phyloP scores from a whole-genome alignment of 805 yeast genomes.

The Candida silvicultrix region DNA sequence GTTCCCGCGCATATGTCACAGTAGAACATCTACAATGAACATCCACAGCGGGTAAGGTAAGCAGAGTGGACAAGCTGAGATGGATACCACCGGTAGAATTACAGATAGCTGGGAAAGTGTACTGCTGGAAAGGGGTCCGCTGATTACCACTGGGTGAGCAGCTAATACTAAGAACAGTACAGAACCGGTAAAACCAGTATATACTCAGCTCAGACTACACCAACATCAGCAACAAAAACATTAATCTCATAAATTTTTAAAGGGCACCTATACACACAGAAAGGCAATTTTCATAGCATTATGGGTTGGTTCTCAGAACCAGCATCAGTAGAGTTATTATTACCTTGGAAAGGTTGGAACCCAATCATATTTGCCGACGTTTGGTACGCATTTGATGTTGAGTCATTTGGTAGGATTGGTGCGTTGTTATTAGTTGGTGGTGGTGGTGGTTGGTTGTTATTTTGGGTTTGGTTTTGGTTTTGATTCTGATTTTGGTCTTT shows the following conservation, averaged over 20 bases:
- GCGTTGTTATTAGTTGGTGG: neutral
- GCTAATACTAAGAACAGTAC: too few species aligned
- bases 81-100: too few species aligned
- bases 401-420: neutral
- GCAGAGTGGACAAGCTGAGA: too few species aligned
- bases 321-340: constrained; percentile 4
- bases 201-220: too few species aligned
- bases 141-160: too few species aligned
- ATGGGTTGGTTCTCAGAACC: constrained; percentile 20
- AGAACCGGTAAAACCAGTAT: too few species aligned
- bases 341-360: neutral
- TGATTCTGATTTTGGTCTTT: constrained; percentile 20
- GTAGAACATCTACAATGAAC: too few species aligned
- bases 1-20: too few species aligned
- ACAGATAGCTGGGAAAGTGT: too few species aligned
- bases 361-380: neutral
- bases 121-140: too few species aligned
- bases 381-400: neutral
- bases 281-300: constrained; percentile 5
- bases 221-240: neutral
- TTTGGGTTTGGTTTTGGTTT: constrained; percentile 26
- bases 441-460: neutral
- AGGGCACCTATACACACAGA: neutral
- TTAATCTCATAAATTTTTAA: neutral
- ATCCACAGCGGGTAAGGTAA: too few species aligned